Evolutionary conservation across 2,329 filamentous ascomycete genomes (phyloP).

Genomic region (Coleophoma cylindrospora): DNA sequence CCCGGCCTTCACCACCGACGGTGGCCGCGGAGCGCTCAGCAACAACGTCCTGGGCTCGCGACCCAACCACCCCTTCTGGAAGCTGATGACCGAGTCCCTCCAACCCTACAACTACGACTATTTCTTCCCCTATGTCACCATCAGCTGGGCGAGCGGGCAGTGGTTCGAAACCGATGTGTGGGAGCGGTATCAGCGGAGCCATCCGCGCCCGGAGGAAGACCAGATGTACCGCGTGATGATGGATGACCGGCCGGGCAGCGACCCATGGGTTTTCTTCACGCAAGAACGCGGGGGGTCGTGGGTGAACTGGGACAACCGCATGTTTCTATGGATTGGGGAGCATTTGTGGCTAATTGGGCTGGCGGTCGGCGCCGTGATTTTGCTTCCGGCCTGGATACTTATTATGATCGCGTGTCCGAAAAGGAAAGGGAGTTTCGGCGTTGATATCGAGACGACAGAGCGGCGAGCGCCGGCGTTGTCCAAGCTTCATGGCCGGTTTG

Average conservation of each 20-base stretch:
- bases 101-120: conserved; percentile 62
- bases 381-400: too few relatives aligned
- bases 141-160: conserved; percentile 68
- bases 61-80: conserved; percentile 66
- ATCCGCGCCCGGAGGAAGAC: conserved; percentile 5
- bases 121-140: conserved; percentile 68
- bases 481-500: too few relatives aligned
- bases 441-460: too few relatives aligned
- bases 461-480: too few relatives aligned
- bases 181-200: conserved; percentile 51
- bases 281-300: conserved; percentile 23
- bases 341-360: conserved; percentile 8
- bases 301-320: conserved; percentile 25
- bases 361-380: background rate
- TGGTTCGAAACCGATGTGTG: conserved; percentile 67
- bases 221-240: conserved; percentile 19
- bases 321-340: conserved; percentile 25
- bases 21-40: conserved; percentile 23
- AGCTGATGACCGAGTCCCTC: conserved; percentile 58
- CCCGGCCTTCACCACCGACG: conserved; percentile 59
- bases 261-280: conserved; percentile 25
- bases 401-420: too few relatives aligned
- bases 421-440: too few relatives aligned
- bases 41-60: conserved; percentile 69
- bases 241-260: conserved; percentile 19